Percentiles rank a stretch among this genome's conserved stretches.
These are phyloP conservation scores for Geotrichum bryndzae DNA, from an alignment of 1,139 yeast genomes.

Conservation along the genomic window DNA sequence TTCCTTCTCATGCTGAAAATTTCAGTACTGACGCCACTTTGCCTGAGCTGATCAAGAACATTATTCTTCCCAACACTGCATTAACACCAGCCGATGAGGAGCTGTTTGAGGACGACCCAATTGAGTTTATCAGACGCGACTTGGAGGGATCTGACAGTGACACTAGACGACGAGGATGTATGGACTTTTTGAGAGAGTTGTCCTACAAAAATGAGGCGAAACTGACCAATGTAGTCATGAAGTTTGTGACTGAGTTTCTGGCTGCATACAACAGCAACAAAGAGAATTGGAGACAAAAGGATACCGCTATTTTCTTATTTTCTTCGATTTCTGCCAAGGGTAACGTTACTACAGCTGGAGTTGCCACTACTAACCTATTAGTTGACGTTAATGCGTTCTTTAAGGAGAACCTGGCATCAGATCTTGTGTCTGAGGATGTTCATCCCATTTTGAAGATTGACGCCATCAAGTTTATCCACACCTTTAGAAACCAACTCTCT, in stretches of 20 bases:
- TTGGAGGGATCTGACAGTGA: slow-evolving; percentile 93
- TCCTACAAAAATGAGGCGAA: slow-evolving; percentile 71
- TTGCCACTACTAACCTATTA: slow-evolving; percentile 75
- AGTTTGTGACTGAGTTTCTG: slow-evolving; percentile 67
- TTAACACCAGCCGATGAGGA: slow-evolving; percentile 82
- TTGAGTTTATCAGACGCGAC: slow-evolving; percentile 84
- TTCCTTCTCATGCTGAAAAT: slow-evolving; percentile 55
- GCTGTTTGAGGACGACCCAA: slow-evolving; percentile 93
- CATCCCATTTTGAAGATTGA: slow-evolving; percentile 67
- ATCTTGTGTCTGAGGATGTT: slow-evolving; percentile 49
- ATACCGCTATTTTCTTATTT: slow-evolving; percentile 78
- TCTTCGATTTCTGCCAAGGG: slow-evolving; percentile 91
- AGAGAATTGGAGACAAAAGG: slow-evolving; percentile 74
- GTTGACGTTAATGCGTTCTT: slow-evolving; percentile 87
- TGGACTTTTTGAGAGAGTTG: slow-evolving; percentile 82
- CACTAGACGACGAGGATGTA: slow-evolving; percentile 84
- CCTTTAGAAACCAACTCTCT: slow-evolving; percentile 87
- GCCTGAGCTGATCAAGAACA: slow-evolving; percentile 71
- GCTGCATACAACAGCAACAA: slow-evolving; percentile 42
- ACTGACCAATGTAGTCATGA: slow-evolving; percentile 70
- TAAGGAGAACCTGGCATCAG: slow-evolving; percentile 71
- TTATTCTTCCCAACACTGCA: slow-evolving; percentile 81
- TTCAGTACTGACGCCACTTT: slow-evolving; percentile 65
- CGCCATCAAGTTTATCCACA: slow-evolving; percentile 84
- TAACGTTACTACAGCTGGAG: slow-evolving; percentile 75